These are phyloP conservation scores for Phoma herbarum DNA, from an alignment of 2,329 filamentous ascomycete genomes.

Conservation along the genomic window DNA sequence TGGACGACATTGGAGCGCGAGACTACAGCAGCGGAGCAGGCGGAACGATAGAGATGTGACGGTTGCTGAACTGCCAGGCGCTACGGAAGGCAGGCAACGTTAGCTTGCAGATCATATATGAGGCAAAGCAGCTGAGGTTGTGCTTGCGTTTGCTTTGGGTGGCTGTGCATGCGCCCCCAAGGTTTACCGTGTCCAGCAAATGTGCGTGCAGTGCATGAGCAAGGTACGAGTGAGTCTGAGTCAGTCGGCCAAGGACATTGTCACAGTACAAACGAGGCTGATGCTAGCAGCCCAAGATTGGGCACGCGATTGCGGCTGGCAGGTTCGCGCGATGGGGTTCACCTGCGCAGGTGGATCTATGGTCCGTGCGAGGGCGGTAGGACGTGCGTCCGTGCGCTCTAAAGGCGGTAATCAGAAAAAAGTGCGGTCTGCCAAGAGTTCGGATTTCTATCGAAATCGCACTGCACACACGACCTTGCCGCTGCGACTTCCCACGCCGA, in stretches of 20 bases:
- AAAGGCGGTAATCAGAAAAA: too few relatives aligned
- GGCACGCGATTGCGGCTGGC: conserved; percentile 19
- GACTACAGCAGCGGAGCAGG: conserved; percentile 19
- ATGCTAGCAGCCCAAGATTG: conserved; percentile 21
- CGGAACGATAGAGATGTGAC: conserved; percentile 20
- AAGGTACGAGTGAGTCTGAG: conserved; percentile 25
- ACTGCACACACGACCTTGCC: conserved; percentile 45
- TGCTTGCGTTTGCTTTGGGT: conserved; percentile 33
- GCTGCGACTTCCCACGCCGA: conserved; percentile 25
- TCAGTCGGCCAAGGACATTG: conserved; percentile 27
- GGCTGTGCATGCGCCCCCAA: conserved; percentile 43
- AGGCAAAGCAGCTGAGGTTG: conserved; percentile 33
- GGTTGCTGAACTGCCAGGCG: conserved; percentile 22
- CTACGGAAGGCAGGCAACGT: conserved; percentile 21
- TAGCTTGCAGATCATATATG: conserved; percentile 32
- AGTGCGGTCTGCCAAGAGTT: conserved; percentile 20
- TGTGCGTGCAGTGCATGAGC: conserved; percentile 24
- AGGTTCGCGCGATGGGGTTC: conserved; percentile 1
- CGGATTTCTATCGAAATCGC: conserved; percentile 35
- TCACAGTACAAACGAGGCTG: conserved; percentile 27
- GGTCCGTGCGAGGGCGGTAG: conserved; percentile 22
- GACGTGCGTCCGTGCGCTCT: too few relatives aligned
- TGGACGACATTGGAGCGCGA: conserved; percentile 40
- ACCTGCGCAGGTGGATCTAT: conserved; percentile 13
- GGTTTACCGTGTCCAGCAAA: conserved; percentile 25